Conservation (phyloP, 169 alveolate species). For the Eimeria praecox region DNA sequence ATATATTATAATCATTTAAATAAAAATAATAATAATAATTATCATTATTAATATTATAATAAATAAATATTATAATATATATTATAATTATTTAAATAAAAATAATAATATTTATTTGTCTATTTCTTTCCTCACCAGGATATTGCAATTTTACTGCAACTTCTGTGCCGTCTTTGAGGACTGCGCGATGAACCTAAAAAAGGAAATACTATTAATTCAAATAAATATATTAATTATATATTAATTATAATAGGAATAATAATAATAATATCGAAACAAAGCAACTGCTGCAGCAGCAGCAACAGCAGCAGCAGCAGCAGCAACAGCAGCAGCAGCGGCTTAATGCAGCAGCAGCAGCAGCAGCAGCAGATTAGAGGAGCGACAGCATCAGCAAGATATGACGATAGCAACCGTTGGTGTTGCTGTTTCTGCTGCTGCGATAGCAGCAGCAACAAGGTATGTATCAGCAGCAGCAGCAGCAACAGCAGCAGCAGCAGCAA, state of each 20-base stretch:
- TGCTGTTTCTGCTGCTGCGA: background rate
- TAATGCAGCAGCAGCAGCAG: background rate
- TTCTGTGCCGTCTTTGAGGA: constrained; percentile 75
- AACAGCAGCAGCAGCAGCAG: background rate
- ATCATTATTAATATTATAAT: too few relatives aligned
- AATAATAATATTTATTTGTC: too few relatives aligned
- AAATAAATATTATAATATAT: too few relatives aligned
- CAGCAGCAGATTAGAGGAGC: background rate
- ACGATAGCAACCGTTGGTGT: background rate
- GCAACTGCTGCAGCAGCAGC: background rate
- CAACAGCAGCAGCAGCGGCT: background rate
- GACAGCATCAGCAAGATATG: background rate
- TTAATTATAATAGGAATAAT: too few relatives aligned
- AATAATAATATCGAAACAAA: too few relatives aligned
- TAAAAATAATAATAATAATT: too few relatives aligned
- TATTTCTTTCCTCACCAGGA: constrained; percentile 83
- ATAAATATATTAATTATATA: too few relatives aligned
- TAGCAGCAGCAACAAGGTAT: background rate
- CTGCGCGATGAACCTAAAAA: constrained; percentile 83
- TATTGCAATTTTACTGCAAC: constrained; percentile 82
- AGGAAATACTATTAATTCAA: too few relatives aligned
- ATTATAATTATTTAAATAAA: too few relatives aligned
- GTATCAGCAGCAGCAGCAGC: constrained; percentile 27
- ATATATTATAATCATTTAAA: too few relatives aligned
- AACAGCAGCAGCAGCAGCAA: constrained; percentile 23